Evolutionary conservation across 1,284 basidiomycete genomes (phyloP), one percentile per base, ranked within the genome.

Genomic region (Singerocomus inundabilis): DNA sequence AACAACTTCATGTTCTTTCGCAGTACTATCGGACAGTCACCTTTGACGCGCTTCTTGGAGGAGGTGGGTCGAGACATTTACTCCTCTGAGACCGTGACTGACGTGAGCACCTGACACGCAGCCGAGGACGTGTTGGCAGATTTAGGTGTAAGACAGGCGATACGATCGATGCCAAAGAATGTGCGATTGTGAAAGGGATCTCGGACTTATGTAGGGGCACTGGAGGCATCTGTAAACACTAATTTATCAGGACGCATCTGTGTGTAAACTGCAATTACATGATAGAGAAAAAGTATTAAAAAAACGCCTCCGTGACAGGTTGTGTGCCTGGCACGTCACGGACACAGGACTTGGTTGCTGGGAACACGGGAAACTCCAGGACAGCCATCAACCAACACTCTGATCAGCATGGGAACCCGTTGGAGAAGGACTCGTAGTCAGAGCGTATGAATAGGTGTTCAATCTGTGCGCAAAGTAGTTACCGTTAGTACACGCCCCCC

Each of bases 41-140:
- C 5, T 80, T 78, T 52, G 78, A 80, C 47, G 66, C 79, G 4
- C 71, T 81, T 16, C 70, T 80, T 10, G 79, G 78, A 37, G 87
- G 87, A 40, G 64, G 63, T 64, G 18, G 54, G 58, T 44, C 7
- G 11, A 30, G 15, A 26, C 5, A 2, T 36, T 9, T 34, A 11
- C 21, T 26, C 21, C 21, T 26, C 21, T 0, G 25, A 28, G 13
- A 11, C 16, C n/a, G 16, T 30, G 15, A 35, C 43, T 62, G 15
- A 59, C 36, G 6, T 5, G 35, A 32, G 5, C 4, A 15, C 4
- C 9, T 4, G 7, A 44, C 15, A 28, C 26, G 8, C 18, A 65
- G 82, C 81, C 18, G 83, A 85, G 60, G 83, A 85, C 57, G 83
- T 85, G 1, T 58, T 85, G 46, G 77, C 77, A 8, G 82, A 85